Conservation (phyloP, 2,329 filamentous ascomycete species). For the Chrysosporium keratinophilum region DNA sequence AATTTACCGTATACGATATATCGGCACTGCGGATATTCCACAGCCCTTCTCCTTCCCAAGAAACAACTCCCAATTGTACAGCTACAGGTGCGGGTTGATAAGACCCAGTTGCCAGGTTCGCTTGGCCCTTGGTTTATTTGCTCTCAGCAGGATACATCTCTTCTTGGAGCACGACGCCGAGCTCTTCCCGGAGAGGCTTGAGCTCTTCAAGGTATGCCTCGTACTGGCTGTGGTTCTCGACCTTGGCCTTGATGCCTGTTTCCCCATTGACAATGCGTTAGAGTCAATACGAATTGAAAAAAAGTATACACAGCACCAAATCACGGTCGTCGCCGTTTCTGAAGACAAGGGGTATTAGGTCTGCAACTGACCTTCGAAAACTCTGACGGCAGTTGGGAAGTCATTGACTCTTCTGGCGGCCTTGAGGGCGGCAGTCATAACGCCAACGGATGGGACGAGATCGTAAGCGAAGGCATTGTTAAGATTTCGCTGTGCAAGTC, state of each 20-base stretch:
- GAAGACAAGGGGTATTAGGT: neutral
- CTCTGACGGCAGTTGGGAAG: conserved; percentile 92
- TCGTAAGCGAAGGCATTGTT: conserved; percentile 99
- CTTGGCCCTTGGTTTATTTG: conserved; percentile 21
- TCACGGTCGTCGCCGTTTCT: neutral
- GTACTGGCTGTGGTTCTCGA: conserved; percentile 97
- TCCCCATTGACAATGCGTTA: neutral
- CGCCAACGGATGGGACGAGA: conserved; percentile 87
- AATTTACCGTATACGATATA: conserved; percentile 2
- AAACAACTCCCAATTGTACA: conserved; percentile 9
- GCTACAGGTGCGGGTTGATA: conserved; percentile 6
- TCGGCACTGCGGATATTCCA: conserved; percentile 1
- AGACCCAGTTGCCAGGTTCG: neutral
- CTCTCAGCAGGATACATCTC: conserved; percentile 64
- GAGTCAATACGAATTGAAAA: neutral
- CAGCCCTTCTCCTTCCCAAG: neutral
- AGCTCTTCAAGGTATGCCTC: conserved; percentile 90
- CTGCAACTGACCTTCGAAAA: conserved; percentile 81
- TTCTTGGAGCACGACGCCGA: conserved; percentile 85
- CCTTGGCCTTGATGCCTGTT: conserved; percentile 94
- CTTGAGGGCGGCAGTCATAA: conserved; percentile 82
- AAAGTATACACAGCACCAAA: neutral
- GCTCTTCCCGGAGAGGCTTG: conserved; percentile 82
- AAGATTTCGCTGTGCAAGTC: conserved; percentile 61
- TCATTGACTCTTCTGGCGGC: conserved; percentile 95